Base-by-base conservation (phyloP, 805 yeast species). In the Spathaspora sp. region DNA sequence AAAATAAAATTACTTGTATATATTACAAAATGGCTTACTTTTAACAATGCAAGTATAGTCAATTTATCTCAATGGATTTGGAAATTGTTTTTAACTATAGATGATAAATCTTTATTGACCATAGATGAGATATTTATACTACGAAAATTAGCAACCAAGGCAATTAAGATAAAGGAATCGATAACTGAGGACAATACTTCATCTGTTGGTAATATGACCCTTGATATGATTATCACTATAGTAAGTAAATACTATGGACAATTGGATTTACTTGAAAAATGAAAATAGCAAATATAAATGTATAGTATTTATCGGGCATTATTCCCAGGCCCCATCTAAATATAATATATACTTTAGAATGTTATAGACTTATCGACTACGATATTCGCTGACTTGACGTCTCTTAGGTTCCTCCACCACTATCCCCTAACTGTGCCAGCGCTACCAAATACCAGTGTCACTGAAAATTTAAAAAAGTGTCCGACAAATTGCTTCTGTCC, bases 81-180 rank as follows among this genome's bases (percentile, higher is more conserved):
- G 61, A 51, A 57, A 17, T 51, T 67, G 9, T 61, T 74, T 40
- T 54, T 72, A 18, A 59, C 76, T 26, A 54, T 73, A n/a, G 78
- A 73, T 55, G 56, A 56, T 32, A 35, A 16, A 16, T 35, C 40
- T 35, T 60, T 62, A 1, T 53, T 74, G 23, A 76, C 73, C 35
- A 59, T 61, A 23, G 61, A 58, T 46, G 78, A 74, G 50, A 32
- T 58, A 20, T 60, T 75, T 3, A 56, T 71, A 12, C 58, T 74
- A 19, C 60, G 78, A 29, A 73, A 66, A 7, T 60, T 74, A 52
- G 77, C 69, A 1, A 60, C 63, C 51, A 74, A 74, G 56, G 78
- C 79, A 1, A 49, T 60, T 14, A 70, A 68, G 45, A 52, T 73
- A 14, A 52, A 44, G 38, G 18, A 35, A 7, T 49, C 40, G 45